Conservation (phyloP, 2,329 filamentous ascomycete genomes). For the Pochonia chlamydosporia region DNA sequence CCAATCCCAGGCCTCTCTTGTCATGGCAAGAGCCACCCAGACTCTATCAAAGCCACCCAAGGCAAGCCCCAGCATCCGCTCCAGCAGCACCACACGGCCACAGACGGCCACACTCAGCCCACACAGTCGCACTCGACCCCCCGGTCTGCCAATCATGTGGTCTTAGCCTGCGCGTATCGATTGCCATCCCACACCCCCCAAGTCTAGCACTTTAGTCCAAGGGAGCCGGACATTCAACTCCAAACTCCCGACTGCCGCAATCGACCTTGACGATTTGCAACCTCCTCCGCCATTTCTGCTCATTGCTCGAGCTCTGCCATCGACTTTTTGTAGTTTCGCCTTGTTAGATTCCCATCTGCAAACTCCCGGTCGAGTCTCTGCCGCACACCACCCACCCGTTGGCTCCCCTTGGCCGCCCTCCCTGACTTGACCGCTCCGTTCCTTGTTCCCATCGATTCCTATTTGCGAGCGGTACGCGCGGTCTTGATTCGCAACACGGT, state of each 20-base stretch:
- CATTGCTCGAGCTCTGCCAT: background rate
- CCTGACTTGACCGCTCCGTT: background rate
- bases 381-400: slow-evolving; percentile 8
- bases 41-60: background rate
- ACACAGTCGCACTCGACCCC: slow-evolving; percentile 5
- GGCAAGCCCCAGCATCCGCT: background rate
- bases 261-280: slow-evolving; percentile 18
- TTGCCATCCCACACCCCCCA: slow-evolving; percentile 14
- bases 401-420: slow-evolving; percentile 6
- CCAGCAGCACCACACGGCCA: slow-evolving; percentile 13
- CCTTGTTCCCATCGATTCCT: slow-evolving; percentile 4
- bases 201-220: background rate
- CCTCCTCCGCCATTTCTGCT: slow-evolving; percentile 1
- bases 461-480: slow-evolving; percentile 26
- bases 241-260: slow-evolving; percentile 3
- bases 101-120: slow-evolving; percentile 14
- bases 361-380: slow-evolving; percentile 10
- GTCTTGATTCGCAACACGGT: slow-evolving; percentile 12
- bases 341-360: slow-evolving; percentile 15
- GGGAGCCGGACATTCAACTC: background rate
- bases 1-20: background rate
- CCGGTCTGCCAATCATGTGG: slow-evolving; percentile 27
- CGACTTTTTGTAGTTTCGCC: slow-evolving; percentile 12
- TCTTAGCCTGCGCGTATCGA: slow-evolving; percentile 16
- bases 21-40: no score